Conservation (phyloP, 495 filamentous ascomycete species). For the Neurospora africana region DNA sequence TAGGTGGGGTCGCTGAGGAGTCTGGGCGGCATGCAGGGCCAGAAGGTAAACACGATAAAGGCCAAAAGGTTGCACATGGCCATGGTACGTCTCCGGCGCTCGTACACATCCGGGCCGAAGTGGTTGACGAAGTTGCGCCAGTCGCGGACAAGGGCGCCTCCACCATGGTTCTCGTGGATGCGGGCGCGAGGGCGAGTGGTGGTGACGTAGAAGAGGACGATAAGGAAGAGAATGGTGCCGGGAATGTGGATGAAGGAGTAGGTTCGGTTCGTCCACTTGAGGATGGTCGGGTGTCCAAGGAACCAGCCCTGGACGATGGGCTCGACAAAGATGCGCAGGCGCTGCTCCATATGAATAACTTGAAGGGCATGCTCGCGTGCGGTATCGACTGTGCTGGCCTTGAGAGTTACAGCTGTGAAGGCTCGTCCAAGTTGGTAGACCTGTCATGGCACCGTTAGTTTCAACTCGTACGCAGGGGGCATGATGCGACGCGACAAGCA, state of each 20-base stretch:
- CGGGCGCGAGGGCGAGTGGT: conserved; percentile 36
- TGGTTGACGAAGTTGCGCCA: conserved; percentile 35
- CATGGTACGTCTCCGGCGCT: conserved; percentile 47
- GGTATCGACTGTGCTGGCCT: conserved; percentile 41
- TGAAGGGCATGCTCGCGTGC: conserved; percentile 45
- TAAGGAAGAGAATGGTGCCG: conserved; percentile 58
- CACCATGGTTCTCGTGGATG: conserved; percentile 23
- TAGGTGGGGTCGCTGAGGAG: conserved; percentile 45
- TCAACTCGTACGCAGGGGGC: not conserved
- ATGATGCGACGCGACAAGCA: not conserved
- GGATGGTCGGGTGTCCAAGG: conserved; percentile 22
- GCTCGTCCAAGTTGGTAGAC: conserved; percentile 28
- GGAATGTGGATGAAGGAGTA: conserved; percentile 81
- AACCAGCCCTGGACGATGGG: conserved; percentile 49
- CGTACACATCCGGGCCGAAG: conserved; percentile 19
- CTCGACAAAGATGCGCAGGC: conserved; percentile 54
- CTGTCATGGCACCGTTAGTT: conserved; percentile 1
- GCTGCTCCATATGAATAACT: conserved; percentile 47
- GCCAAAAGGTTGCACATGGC: conserved; percentile 66
- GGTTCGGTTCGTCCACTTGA: conserved; percentile 45
- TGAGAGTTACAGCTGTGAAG: conserved; percentile 48
- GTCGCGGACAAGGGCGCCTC: conserved; percentile 22
- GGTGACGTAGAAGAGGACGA: conserved; percentile 58
- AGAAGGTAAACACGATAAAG: conserved; percentile 66
- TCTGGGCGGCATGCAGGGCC: conserved; percentile 75